Evolutionary conservation across 2,329 filamentous ascomycete genomes (phyloP).

Genomic region (Hymenoscyphus repandus): DNA sequence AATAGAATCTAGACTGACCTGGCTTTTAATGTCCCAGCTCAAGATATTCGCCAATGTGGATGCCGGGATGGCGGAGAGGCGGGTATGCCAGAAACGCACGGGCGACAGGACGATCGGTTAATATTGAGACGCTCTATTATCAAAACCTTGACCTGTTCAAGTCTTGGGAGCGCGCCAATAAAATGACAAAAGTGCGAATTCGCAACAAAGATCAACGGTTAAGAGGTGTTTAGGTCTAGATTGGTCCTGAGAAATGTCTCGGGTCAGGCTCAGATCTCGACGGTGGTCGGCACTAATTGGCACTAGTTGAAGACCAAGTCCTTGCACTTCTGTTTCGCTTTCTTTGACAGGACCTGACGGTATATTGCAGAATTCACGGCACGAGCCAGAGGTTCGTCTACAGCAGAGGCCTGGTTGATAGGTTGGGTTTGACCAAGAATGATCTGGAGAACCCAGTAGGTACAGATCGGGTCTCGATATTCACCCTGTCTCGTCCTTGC

Average conservation of each 20-base stretch:
- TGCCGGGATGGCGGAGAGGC: conserved; percentile 21
- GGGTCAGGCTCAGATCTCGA: too few relatives aligned
- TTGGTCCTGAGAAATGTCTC: not conserved
- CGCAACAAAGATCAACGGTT: not conserved
- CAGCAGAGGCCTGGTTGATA: conserved; percentile 18
- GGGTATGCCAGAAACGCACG: conserved; percentile 26
- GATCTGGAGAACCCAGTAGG: not conserved
- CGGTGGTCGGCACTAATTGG: too few relatives aligned
- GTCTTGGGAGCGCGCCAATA: conserved; percentile 7
- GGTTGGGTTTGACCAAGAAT: not conserved
- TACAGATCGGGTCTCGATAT: not conserved
- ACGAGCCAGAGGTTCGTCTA: conserved; percentile 31
- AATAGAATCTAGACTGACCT: conserved; percentile 21
- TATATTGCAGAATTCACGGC: conserved; percentile 26
- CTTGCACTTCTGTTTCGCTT: conserved; percentile 6
- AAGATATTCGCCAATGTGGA: conserved; percentile 27
- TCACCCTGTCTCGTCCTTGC: not conserved
- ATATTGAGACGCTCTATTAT: conserved; percentile 13
- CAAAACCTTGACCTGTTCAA: conserved; percentile 15
- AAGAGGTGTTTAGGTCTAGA: not conserved
- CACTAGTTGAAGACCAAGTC: not conserved
- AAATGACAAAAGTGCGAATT: conserved; percentile 2
- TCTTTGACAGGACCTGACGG: conserved; percentile 14
- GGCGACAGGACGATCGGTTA: conserved; percentile 23
- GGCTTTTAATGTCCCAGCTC: conserved; percentile 17